Conservation (phyloP, 2,329 filamentous ascomycete species). For the Apiospora kogelbergensis region DNA sequence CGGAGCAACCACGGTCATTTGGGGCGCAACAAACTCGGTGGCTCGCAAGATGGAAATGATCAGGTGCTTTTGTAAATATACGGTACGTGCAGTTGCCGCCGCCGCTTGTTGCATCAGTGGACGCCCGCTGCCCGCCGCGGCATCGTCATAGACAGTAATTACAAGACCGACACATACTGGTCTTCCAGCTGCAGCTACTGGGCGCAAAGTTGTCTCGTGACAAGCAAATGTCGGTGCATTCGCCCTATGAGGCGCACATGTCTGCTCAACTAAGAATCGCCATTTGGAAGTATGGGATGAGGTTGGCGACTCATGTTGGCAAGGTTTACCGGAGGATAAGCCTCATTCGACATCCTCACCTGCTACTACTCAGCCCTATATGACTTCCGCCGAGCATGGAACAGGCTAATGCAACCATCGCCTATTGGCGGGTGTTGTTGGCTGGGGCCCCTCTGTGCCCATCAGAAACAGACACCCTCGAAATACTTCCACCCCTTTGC, state of each 20-base stretch:
- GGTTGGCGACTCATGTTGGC: constrained; percentile 5
- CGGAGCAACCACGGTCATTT: not conserved
- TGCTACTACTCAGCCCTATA: constrained; percentile 7
- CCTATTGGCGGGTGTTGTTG: not conserved
- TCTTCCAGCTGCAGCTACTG: not conserved
- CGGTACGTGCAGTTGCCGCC: not conserved
- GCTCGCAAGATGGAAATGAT: not conserved
- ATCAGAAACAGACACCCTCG: not conserved
- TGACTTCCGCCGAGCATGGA: not conserved
- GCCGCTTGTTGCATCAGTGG: not conserved
- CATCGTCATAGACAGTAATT: not conserved
- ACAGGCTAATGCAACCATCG: constrained; percentile 1
- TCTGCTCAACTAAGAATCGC: not conserved
- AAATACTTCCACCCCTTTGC: not conserved
- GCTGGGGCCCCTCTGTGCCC: not conserved
- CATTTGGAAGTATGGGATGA: not conserved
- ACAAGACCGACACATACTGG: not conserved
- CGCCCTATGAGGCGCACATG: not conserved
- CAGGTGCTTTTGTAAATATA: not conserved
- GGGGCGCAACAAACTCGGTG: not conserved
- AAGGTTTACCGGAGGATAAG: not conserved
- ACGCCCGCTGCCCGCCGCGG: not conserved
- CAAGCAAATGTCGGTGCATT: not conserved
- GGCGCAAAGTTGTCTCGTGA: not conserved
- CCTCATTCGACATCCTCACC: constrained; percentile 4